phyloP scores from a whole-genome alignment of 2,329 filamentous ascomycete genomes.

The Neofusicoccum sp. region DNA sequence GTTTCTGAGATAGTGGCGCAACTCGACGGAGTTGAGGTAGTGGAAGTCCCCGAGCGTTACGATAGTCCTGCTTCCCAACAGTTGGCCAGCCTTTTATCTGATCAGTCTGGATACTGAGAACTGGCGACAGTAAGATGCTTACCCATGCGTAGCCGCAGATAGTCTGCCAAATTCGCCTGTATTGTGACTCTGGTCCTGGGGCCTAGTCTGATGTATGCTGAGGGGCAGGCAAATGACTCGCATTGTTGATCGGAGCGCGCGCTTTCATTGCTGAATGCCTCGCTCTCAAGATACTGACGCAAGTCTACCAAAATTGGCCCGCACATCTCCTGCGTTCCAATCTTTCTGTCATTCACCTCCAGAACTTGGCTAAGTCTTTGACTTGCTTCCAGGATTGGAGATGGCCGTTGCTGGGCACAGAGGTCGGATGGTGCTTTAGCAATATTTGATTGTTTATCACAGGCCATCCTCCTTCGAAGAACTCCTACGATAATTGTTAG shows the following conservation, averaged over 20 bases:
- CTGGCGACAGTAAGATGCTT: too few species aligned
- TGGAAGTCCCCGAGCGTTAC: too few species aligned
- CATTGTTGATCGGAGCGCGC: not conserved
- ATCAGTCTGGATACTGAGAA: too few species aligned
- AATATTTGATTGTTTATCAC: not conserved
- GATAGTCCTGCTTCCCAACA: too few species aligned
- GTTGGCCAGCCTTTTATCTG: too few species aligned
- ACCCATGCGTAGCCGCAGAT: too few species aligned
- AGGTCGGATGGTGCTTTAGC: not conserved
- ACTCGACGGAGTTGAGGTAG: too few species aligned
- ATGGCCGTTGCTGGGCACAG: not conserved
- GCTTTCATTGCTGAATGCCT: not conserved
- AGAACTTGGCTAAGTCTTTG: not conserved
- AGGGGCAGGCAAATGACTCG: too few species aligned
- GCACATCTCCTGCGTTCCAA: not conserved
- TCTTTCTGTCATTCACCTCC: not conserved
- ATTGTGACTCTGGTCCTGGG: too few species aligned
- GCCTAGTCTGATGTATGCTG: too few species aligned
- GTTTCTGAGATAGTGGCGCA: too few species aligned
- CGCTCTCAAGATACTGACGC: not conserved
- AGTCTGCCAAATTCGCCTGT: too few species aligned
- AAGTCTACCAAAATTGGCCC: not conserved
- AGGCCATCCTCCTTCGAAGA: not conserved
- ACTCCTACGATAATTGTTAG: not conserved
- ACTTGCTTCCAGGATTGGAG: not conserved